Base-by-base conservation (phyloP, 305 asterid genomes). In the Fraxinus platypoda region DNA sequence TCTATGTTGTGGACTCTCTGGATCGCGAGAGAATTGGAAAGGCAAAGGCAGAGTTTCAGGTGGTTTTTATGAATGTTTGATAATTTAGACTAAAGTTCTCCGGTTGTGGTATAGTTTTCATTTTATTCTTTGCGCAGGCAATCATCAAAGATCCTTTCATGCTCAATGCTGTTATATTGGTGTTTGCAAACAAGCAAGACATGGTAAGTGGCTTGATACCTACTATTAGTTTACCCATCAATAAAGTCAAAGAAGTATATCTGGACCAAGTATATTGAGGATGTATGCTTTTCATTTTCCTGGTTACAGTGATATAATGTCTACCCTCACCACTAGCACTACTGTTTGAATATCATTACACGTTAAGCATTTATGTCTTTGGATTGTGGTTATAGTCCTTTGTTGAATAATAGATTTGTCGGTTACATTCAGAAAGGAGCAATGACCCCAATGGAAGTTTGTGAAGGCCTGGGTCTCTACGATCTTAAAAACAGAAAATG, bases 101-200 rank as follows among this genome's bases (percentile, higher is more conserved):
- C 23, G 28, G 13, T 76, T 75, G 77, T 41, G 75, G 52, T 75
- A 64, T 66, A 19, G 26, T 80, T 76, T 77, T 88, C 75, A 85
- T 84, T 79, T 71, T 81, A 13, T 74, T 86, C 70, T 81, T 81
- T 84, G 83, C 66, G 66, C 92, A 96, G 99, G 90, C 94, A 83
- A 96, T 96, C 83, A 96, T 96, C 90, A 87, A 46, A 84, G 98
- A 96, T 83, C 99, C 99, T 0, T 96, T 94, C 90, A 96, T 96
- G 99, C 94, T 93, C 68, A 92, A 94, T 86, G 94, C 98, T 84
- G 95, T 94, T 74, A 92, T 96, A 88, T 86, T 96, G 97, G 97
- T 96, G 71, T 96, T 96, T 26, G 99, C 99, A 25, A 96, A 96
- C 92, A 96, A 96, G 86, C 99, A 96, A 87, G 99, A 96, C 90